phyloP scores from a whole-genome alignment of 75 land plant genomes.

The Larix kaempferi region DNA sequence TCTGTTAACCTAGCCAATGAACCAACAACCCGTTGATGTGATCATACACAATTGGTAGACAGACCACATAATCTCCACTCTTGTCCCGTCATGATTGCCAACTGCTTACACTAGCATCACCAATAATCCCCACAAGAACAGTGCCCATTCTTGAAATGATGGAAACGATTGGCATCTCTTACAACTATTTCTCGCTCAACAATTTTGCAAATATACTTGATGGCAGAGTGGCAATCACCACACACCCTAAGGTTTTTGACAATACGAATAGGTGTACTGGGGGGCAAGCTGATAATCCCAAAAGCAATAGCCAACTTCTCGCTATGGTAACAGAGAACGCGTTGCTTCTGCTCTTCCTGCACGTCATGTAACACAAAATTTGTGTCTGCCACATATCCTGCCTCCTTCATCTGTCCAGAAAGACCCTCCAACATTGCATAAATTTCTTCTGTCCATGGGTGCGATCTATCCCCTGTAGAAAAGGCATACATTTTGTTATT shows the following conservation, averaged over 20 bases:
- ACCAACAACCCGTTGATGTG: too few relatives aligned
- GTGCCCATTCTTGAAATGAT: constrained; percentile 24
- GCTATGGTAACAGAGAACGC: constrained; percentile 16
- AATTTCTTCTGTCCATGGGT: constrained; percentile 16
- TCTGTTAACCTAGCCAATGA: too few relatives aligned
- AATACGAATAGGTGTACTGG: constrained; percentile 17
- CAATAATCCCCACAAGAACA: constrained; percentile 33
- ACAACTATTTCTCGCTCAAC: constrained; percentile 19
- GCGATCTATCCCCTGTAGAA: constrained; percentile 6
- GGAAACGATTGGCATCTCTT: constrained; percentile 26
- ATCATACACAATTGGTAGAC: too few relatives aligned
- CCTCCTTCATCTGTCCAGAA: constrained; percentile 13
- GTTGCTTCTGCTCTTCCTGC: constrained; percentile 2
- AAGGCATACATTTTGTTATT: constrained; percentile 9
- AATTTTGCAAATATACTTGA: constrained; percentile 18
- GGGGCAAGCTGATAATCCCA: constrained; percentile 25
- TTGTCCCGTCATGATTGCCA: too few relatives aligned
- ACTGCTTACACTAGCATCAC: neutral
- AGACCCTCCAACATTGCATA: constrained; percentile 13
- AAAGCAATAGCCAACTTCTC: constrained; percentile 36
- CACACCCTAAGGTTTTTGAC: constrained; percentile 23
- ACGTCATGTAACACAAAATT: constrained; percentile 15
- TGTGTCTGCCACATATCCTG: constrained; percentile 19
- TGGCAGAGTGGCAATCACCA: constrained; percentile 22
- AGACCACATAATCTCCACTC: too few relatives aligned